phyloP scores from a whole-genome alignment of 345 rosid species.

The Populus deltoides region DNA sequence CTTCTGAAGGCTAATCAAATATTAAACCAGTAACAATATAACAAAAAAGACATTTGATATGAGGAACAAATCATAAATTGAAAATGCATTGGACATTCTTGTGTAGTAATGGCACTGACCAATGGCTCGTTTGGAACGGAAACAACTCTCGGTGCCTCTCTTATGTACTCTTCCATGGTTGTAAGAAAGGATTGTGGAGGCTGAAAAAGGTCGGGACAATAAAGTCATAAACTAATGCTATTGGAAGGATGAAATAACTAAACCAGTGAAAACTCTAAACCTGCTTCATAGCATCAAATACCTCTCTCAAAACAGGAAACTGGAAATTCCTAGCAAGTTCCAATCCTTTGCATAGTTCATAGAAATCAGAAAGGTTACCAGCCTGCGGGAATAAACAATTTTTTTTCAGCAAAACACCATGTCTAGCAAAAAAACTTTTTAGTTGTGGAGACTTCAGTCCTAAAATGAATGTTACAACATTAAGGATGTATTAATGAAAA shows the following conservation, averaged over 20 bases:
- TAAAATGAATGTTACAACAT: neutral
- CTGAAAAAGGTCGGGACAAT: conserved; percentile 34
- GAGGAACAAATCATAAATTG: neutral
- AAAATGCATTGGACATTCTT: neutral
- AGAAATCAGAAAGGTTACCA: conserved; percentile 81
- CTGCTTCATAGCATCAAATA: conserved; percentile 22
- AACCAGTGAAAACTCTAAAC: conserved; percentile 8
- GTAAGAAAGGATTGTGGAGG: conserved; percentile 93
- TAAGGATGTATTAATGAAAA: neutral
- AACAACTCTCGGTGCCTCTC: conserved; percentile 88
- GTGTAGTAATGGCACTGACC: conserved; percentile 42
- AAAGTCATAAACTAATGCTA: neutral
- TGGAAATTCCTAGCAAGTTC: conserved; percentile 98
- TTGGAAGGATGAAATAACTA: neutral
- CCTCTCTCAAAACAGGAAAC: conserved; percentile 93
- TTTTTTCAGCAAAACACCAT: conserved; percentile 7
- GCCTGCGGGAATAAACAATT: conserved; percentile 54
- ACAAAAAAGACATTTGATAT: neutral
- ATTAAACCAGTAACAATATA: neutral
- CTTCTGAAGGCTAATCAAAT: neutral
- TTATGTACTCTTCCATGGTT: conserved; percentile 97
- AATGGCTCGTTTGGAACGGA: conserved; percentile 69
- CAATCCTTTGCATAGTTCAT: conserved; percentile 91
- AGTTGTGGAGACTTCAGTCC: neutral
- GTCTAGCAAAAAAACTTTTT: neutral